phyloP scores from a whole-genome alignment of 495 filamentous ascomycete genomes.

The Hypoxylon intermedium region DNA sequence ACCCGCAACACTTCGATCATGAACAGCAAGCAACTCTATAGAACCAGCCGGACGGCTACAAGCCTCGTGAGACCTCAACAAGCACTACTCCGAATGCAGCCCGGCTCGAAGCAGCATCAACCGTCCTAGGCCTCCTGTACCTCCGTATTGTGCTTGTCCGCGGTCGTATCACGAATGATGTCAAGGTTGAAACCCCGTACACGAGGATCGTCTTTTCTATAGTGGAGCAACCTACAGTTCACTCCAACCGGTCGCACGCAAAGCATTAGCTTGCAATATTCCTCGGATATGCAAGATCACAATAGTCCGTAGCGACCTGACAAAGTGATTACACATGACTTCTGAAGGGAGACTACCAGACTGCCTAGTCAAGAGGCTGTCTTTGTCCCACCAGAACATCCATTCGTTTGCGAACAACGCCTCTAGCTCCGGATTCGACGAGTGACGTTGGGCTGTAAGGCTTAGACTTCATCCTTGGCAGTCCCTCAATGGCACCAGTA shows the following conservation, averaged over 20 bases:
- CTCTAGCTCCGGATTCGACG: constrained; percentile 14
- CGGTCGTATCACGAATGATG: constrained; percentile 34
- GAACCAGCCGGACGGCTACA: constrained; percentile 39
- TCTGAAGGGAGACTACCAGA: constrained; percentile 7
- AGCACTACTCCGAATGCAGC: constrained; percentile 39
- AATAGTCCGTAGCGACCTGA: constrained; percentile 23
- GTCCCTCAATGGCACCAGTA: not conserved
- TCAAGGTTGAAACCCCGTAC: constrained; percentile 28
- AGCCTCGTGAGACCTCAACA: constrained; percentile 36
- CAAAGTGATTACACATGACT: constrained; percentile 35
- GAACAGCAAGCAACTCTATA: not conserved
- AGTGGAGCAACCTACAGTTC: constrained; percentile 14
- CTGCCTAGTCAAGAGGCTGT: constrained; percentile 12
- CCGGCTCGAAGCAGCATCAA: constrained; percentile 32
- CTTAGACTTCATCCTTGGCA: constrained; percentile 14
- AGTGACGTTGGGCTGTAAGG: constrained; percentile 13
- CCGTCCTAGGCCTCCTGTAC: constrained; percentile 18
- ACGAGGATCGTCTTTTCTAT: constrained; percentile 29
- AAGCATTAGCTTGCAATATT: constrained; percentile 20
- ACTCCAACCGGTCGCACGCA: constrained; percentile 21
- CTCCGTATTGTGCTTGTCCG: constrained; percentile 17
- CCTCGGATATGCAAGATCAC: constrained; percentile 37
- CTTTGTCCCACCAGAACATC: constrained; percentile 16
- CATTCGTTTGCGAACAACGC: constrained; percentile 11
- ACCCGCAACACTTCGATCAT: constrained; percentile 3